Evolutionary conservation across 2,329 filamentous ascomycete genomes (phyloP).

Genomic region (Leptographium radiaticola): DNA sequence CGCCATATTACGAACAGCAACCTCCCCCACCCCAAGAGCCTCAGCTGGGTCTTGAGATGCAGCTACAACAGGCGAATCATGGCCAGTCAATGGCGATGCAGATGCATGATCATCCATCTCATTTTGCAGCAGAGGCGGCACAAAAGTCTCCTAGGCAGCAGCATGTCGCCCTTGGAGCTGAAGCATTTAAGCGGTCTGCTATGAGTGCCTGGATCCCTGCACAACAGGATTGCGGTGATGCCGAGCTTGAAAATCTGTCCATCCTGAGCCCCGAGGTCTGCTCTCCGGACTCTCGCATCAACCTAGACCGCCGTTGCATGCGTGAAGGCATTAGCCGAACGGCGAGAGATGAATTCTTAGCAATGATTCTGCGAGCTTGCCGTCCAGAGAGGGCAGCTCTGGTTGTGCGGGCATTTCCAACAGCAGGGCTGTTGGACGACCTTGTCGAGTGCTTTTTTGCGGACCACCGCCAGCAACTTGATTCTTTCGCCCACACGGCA

Average conservation of each 20-base stretch:
- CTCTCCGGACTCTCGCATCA: conserved; percentile 21
- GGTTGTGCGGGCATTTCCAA: conserved; percentile 49
- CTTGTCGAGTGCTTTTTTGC: conserved; percentile 48
- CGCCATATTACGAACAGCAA: neutral
- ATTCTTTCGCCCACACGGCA: conserved; percentile 48
- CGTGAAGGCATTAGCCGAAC: conserved; percentile 30
- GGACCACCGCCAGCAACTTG: conserved; percentile 40
- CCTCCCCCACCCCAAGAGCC: neutral
- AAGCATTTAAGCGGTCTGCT: conserved; percentile 34
- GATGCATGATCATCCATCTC: too few relatives aligned
- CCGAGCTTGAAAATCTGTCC: conserved; percentile 31
- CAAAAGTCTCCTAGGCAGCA: neutral
- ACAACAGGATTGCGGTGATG: conserved; percentile 28
- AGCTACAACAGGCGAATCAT: too few relatives aligned
- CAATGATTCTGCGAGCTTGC: conserved; percentile 48
- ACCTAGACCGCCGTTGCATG: conserved; percentile 17
- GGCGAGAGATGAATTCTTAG: conserved; percentile 48
- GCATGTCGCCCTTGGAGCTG: conserved; percentile 21
- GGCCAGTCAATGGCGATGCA: too few relatives aligned
- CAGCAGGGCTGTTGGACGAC: conserved; percentile 45
- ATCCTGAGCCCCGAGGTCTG: conserved; percentile 26
- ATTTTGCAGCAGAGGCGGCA: too few relatives aligned
- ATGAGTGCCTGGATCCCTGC: conserved; percentile 39
- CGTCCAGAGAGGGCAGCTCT: conserved; percentile 32
- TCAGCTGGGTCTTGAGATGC: too few relatives aligned